phyloP scores from a whole-genome alignment of 75 land plant species.

The Pseudotsuga menziesii region DNA sequence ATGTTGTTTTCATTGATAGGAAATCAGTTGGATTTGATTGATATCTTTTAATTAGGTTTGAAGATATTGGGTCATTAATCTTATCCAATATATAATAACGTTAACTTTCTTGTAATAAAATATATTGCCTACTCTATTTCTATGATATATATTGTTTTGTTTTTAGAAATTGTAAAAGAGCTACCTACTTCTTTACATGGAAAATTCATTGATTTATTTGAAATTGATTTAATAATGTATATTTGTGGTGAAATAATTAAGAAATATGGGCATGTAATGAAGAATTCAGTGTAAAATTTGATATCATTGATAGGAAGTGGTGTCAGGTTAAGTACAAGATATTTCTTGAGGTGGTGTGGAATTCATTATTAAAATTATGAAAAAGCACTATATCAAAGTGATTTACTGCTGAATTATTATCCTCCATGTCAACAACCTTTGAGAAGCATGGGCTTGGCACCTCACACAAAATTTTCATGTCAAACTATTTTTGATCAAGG shows the following conservation, averaged over 20 bases:
- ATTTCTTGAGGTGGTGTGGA: slow-evolving; percentile 28
- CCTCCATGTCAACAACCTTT: slow-evolving; percentile 29
- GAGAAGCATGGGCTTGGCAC: slow-evolving; percentile 13
- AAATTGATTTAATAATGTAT: too few species aligned
- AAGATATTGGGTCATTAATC: too few species aligned
- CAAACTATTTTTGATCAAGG: slow-evolving; percentile 24
- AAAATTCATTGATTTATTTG: too few species aligned
- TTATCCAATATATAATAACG: too few species aligned
- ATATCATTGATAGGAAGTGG: slow-evolving; percentile 38
- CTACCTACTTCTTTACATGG: too few species aligned
- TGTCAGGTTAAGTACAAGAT: slow-evolving; percentile 31
- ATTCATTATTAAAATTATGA: slow-evolving; percentile 12
- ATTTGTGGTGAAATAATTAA: slow-evolving; percentile 30
- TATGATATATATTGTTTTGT: too few species aligned
- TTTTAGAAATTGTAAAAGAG: too few species aligned
- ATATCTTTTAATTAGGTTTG: too few species aligned
- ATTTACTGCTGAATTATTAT: slow-evolving; percentile 61
- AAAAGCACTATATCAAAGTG: slow-evolving; percentile 8
- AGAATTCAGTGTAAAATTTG: slow-evolving; percentile 34
- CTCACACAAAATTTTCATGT: slow-evolving; percentile 29
- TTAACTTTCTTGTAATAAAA: too few species aligned
- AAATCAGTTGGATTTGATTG: too few species aligned
- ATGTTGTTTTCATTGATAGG: too few species aligned
- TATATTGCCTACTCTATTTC: too few species aligned
- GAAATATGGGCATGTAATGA: slow-evolving; percentile 51